These are phyloP conservation scores for Vitis cinerea DNA, from an alignment of 164 flowering plant genomes.

Conservation along the genomic window DNA sequence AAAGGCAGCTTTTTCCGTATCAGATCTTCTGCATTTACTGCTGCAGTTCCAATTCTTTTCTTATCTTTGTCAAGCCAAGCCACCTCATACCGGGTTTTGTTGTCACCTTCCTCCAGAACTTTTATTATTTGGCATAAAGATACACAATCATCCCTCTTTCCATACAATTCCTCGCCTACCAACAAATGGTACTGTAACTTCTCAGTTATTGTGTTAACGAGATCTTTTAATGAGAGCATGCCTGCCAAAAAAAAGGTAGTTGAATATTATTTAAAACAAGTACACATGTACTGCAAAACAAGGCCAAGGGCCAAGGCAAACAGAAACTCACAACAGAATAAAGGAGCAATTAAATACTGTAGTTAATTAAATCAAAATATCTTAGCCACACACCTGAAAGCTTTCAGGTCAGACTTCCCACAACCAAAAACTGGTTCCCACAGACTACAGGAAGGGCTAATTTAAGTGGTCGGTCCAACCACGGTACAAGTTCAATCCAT, in stretches of 20 bases:
- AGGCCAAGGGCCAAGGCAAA: background rate
- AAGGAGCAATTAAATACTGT: too few species aligned
- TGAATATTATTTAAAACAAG: background rate
- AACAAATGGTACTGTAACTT: conserved; percentile 46
- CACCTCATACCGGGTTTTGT: conserved; percentile 53
- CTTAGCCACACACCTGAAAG: too few species aligned
- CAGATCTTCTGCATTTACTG: conserved; percentile 51
- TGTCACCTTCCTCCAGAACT: conserved; percentile 42
- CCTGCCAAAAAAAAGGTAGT: conserved; percentile 42
- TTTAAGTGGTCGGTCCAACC: too few species aligned
- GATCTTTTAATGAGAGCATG: conserved; percentile 69
- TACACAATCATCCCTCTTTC: conserved; percentile 48
- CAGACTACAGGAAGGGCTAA: too few species aligned
- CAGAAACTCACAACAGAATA: background rate
- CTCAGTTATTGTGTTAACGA: conserved; percentile 48
- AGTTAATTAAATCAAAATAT: too few species aligned
- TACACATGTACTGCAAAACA: background rate
- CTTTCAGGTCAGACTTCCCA: too few species aligned
- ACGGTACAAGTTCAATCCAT: too few species aligned
- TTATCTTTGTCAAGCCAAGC: conserved; percentile 69
- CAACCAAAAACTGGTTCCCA: too few species aligned
- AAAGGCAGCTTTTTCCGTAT: conserved; percentile 65
- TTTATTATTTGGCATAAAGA: conserved; percentile 63
- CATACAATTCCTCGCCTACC: conserved; percentile 67
- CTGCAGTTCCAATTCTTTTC: conserved; percentile 40